Conservation (phyloP, 2,329 filamentous ascomycete genomes). For the Fusarium begoniae region DNA sequence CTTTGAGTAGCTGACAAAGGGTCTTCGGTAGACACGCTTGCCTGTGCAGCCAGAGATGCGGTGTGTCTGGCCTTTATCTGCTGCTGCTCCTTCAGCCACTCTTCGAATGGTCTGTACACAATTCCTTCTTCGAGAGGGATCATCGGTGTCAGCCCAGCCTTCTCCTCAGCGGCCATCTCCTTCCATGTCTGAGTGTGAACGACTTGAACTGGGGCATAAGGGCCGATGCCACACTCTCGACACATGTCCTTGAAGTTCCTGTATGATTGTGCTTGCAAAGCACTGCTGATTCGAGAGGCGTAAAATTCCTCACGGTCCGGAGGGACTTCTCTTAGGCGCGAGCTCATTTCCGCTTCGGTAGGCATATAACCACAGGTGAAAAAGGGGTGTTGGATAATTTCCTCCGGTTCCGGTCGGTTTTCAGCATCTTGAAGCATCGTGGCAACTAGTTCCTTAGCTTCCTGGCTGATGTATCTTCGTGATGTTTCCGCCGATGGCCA, state of each 20-base stretch:
- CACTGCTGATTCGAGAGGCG: conserved; percentile 55
- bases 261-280: conserved; percentile 57
- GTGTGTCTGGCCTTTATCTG: conserved; percentile 47
- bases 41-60: conserved; percentile 43
- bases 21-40: conserved; percentile 47
- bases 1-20: conserved; percentile 47
- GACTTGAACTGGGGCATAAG: conserved; percentile 58
- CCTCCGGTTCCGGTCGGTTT: conserved; percentile 77
- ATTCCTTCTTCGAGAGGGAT: conserved; percentile 70
- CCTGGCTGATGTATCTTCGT: conserved; percentile 75
- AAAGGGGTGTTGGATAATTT: conserved; percentile 81
- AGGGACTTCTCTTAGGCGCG: conserved; percentile 64
- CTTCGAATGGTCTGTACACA: conserved; percentile 72
- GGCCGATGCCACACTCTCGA: conserved; percentile 66
- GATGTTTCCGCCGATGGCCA: conserved; percentile 76
- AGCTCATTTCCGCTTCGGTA: conserved; percentile 64
- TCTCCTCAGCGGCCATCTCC: conserved; percentile 74
- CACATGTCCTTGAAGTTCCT: conserved; percentile 67
- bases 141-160: conserved; percentile 69
- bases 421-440: conserved; percentile 80
- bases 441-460: conserved; percentile 81
- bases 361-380: conserved; percentile 83
- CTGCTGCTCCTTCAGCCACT: conserved; percentile 65
- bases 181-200: conserved; percentile 68
- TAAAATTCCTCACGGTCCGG: conserved; percentile 69